Percentiles rank a stretch among this genome's conserved stretches.
Evolutionary conservation across 805 yeast species (phyloP).

Genomic region (Candida wancherniae): DNA sequence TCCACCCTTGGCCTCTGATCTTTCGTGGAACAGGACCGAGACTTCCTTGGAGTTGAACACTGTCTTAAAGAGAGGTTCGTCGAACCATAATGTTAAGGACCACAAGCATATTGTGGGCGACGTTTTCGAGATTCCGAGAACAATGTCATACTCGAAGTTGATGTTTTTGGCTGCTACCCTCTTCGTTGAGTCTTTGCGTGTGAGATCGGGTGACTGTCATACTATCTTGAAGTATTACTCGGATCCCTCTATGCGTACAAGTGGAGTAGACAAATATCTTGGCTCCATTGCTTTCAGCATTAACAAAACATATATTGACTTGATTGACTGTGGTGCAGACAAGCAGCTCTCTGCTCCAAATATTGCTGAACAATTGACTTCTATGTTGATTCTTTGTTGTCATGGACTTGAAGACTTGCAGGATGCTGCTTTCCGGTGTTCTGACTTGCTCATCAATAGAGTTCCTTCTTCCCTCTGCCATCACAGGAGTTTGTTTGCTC

Average conservation of each 20-base stretch:
- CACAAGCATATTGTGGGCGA: constrained; percentile 61
- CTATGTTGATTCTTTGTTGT: constrained; percentile 65
- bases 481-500: constrained; percentile 63
- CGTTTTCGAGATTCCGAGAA: constrained; percentile 46
- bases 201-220: constrained; percentile 75
- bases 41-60: constrained; percentile 90
- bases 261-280: constrained; percentile 66
- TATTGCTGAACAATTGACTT: constrained; percentile 62
- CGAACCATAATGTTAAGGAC: constrained; percentile 70
- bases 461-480: constrained; percentile 81
- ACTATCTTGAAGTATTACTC: constrained; percentile 73
- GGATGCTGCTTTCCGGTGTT: constrained; percentile 71
- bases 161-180: constrained; percentile 85
- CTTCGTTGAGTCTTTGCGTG: constrained; percentile 74
- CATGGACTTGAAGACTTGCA: constrained; percentile 74
- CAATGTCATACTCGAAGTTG: constrained; percentile 65
- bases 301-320: constrained; percentile 50
- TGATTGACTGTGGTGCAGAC: constrained; percentile 45
- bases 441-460: constrained; percentile 58
- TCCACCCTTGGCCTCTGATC: constrained; percentile 26
- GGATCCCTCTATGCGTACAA: constrained; percentile 71
- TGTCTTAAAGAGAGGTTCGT: constrained; percentile 82
- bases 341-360: constrained; percentile 52
- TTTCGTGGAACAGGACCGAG: constrained; percentile 63
- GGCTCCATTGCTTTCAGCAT: constrained; percentile 59